These are phyloP conservation scores for Pseudogymnoascus sp. DNA, from an alignment of 2,329 filamentous ascomycete species.

Conservation along the genomic window DNA sequence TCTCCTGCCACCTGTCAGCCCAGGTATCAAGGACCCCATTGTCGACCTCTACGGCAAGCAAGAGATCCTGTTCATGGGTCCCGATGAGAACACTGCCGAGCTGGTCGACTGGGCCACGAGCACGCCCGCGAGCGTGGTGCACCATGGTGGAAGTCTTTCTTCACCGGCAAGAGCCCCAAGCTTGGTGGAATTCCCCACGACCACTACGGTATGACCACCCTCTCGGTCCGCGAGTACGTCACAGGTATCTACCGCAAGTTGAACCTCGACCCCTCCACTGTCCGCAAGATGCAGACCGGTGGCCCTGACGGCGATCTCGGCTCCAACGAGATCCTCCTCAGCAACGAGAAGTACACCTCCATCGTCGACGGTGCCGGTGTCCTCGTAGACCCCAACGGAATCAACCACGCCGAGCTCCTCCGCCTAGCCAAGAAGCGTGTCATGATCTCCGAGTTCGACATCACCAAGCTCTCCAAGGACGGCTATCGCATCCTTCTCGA, in stretches of 20 bases:
- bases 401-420: conserved; percentile 75
- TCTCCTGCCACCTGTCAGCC: conserved; percentile 79
- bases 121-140: conserved; percentile 82
- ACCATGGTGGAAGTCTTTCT: conserved; percentile 99
- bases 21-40: conserved; percentile 97
- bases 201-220: conserved; percentile 92
- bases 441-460: conserved; percentile 87
- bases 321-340: conserved; percentile 93
- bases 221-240: conserved; percentile 94
- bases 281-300: conserved; percentile 94
- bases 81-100: conserved; percentile 97
- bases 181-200: conserved; percentile 96
- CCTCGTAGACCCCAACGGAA: conserved; percentile 82
- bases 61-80: conserved; percentile 97
- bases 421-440: conserved; percentile 77
- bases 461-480: conserved; percentile 74
- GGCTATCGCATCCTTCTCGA: conserved; percentile 92
- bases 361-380: conserved; percentile 97
- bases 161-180: conserved; percentile 95
- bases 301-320: conserved; percentile 94
- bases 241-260: conserved; percentile 96
- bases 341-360: conserved; percentile 90
- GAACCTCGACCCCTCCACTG: conserved; percentile 74
- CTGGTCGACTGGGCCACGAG: conserved; percentile 98
- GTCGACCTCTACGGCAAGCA: conserved; percentile 92